Conservation (phyloP, 129 eudicot genomes). For the Kitagawia praeruptora region DNA sequence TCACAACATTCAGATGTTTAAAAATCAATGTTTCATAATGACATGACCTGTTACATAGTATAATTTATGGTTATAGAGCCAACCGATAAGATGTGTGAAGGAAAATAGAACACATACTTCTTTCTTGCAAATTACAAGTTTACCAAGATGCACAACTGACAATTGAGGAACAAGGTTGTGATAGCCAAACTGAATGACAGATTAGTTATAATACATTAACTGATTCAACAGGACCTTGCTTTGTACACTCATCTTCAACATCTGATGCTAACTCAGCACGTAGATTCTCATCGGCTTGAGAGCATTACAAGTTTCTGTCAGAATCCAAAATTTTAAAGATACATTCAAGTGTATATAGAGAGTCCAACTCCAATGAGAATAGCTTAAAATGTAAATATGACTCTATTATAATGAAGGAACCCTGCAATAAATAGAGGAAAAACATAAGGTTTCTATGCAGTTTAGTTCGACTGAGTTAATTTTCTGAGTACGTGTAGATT, state of each 20-base stretch:
- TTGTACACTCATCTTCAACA: too few species aligned
- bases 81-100: background rate
- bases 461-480: background rate
- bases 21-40: background rate
- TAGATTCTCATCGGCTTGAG: too few species aligned
- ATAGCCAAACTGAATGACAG: too few species aligned
- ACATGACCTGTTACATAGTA: background rate
- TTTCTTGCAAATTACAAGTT: background rate
- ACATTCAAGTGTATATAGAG: too few species aligned
- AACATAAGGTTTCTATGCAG: background rate
- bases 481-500: background rate
- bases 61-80: background rate
- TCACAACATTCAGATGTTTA: background rate
- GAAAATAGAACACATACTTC: background rate
- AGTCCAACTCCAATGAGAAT: too few species aligned
- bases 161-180: too few species aligned
- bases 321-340: too few species aligned
- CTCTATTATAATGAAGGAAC: slow-evolving; percentile 40
- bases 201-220: too few species aligned
- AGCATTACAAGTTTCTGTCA: too few species aligned
- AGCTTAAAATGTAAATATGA: slow-evolving; percentile 74
- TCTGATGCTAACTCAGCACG: too few species aligned
- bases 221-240: too few species aligned
- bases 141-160: too few species aligned
- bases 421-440: slow-evolving; percentile 23